phyloP scores from a whole-genome alignment of 768 basidiomycete species.

The Russula ochroleuca region DNA sequence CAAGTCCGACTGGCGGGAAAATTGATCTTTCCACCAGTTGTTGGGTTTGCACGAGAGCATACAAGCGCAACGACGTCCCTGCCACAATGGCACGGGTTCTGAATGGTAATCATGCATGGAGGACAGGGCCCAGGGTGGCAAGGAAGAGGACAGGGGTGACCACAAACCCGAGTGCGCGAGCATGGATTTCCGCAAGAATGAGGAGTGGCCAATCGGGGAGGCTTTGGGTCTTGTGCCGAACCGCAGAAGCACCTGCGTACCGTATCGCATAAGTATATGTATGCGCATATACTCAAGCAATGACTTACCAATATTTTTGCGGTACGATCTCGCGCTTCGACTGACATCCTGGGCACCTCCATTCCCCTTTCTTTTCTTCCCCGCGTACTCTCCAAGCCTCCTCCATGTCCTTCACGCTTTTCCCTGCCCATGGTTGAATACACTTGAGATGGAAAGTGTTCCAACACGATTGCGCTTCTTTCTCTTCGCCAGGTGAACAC shows the following conservation, averaged over 20 bases:
- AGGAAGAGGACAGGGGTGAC: constrained; percentile 74
- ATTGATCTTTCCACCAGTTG: constrained; percentile 26
- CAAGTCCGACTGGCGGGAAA: constrained; percentile 37
- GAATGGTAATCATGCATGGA: constrained; percentile 78
- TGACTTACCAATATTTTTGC: constrained; percentile 57
- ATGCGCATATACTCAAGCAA: background rate
- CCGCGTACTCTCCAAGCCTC: constrained; percentile 73
- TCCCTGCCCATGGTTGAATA: constrained; percentile 81
- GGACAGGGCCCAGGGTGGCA: constrained; percentile 98
- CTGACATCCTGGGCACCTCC: constrained; percentile 95
- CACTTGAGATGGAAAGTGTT: constrained; percentile 89
- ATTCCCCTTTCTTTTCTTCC: constrained; percentile 66
- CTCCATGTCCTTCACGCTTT: constrained; percentile 66
- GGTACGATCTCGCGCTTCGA: constrained; percentile 66
- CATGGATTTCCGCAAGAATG: constrained; percentile 76
- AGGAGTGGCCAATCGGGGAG: constrained; percentile 62
- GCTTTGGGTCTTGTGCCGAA: constrained; percentile 65
- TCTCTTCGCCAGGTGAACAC: constrained; percentile 52
- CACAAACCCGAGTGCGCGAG: constrained; percentile 58
- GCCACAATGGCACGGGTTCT: constrained; percentile 74
- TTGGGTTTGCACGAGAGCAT: constrained; percentile 45
- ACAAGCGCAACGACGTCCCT: constrained; percentile 53
- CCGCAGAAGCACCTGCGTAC: constrained; percentile 77
- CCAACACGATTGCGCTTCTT: constrained; percentile 69
- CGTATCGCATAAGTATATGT: background rate